These are phyloP conservation scores for Calonectria multiphialidica DNA, from an alignment of 2,329 filamentous ascomycete species.

Conservation along the genomic window DNA sequence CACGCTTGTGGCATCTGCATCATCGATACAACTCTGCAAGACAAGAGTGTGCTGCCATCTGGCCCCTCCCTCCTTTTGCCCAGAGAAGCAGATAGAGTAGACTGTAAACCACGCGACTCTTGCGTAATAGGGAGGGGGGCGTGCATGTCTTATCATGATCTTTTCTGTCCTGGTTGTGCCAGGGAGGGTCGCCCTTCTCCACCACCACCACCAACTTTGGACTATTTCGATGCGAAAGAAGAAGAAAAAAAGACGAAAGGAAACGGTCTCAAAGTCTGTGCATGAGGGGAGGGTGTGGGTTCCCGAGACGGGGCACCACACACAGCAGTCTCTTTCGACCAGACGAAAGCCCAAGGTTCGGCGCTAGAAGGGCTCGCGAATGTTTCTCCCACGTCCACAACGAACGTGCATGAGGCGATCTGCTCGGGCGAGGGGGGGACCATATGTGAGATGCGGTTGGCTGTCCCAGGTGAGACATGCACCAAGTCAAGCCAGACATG, in stretches of 20 bases:
- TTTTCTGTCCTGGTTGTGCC: not conserved
- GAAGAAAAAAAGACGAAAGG: not conserved
- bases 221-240: not conserved
- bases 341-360: conserved; percentile 32
- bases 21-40: conserved; percentile 4
- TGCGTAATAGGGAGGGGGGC: conserved; percentile 2
- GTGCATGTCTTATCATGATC: conserved; percentile 1
- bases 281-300: conserved; percentile 7
- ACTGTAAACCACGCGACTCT: conserved; percentile 4
- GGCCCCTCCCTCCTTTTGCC: not conserved
- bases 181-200: not conserved
- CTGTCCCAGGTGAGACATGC: not conserved
- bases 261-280: conserved; percentile 1
- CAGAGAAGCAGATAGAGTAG: not conserved
- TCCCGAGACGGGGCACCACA: conserved; percentile 4
- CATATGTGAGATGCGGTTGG: conserved; percentile 7
- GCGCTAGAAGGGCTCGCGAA: conserved; percentile 40
- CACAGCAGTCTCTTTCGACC: not conserved
- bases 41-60: not conserved
- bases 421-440: not conserved
- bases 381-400: conserved; percentile 21
- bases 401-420: conserved; percentile 18
- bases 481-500: conserved; percentile 11
- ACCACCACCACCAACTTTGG: not conserved
- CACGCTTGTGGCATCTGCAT: conserved; percentile 1